Base-by-base conservation (phyloP, 2,329 filamentous ascomycete genomes). In the Botrytis deweyae region DNA sequence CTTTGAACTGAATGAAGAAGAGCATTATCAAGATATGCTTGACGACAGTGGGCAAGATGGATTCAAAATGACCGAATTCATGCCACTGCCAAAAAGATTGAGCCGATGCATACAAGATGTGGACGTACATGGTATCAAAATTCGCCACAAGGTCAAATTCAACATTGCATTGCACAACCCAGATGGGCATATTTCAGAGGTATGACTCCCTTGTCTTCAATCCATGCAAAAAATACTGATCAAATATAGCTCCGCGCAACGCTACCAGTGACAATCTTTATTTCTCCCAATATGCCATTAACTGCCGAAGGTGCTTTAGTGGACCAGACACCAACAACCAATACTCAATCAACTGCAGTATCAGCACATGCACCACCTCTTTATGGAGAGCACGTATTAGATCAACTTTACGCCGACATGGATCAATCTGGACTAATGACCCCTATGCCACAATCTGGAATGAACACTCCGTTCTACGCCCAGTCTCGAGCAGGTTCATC, bases 81-180 rank as follows among this genome's bases (percentile, higher is more conserved):
- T 88, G 83, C 89, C 92, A 58, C 85, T 99, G 49, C 95, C 95
- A 8, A 95, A 93, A 83, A 93, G 89, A 73, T 84, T 99, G 75
- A 91, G 91, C 77, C 88, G 90, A 77, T 98, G 95, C 83, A 86
- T 97, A 69, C 96, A 99, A 82, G 95, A 97, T 80, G 91, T 96
- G 64, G 94, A 97, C 79, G 91, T 92, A 36, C 91, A 93, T 78
- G 93, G 93, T 69, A 97, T 99, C 84, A 97, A 96, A 82, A 88
- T 98, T 70, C 89, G 93, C 73, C 96, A 99, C 83, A 97, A 97
- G 84, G 88, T 98, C 78, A 95, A 95, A 84, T 88, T 98, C 80
- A 94, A 93, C 68, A 91, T 98, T 75, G 93, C 95, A 65, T 88
- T 99, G 58, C 92, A 94, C 82, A 98, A 99, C 79, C 95, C 96